Percentiles rank a stretch among this genome's conserved stretches.
phyloP scores from a whole-genome alignment of 257 asterid species.

The Gentiana macrophylla region DNA sequence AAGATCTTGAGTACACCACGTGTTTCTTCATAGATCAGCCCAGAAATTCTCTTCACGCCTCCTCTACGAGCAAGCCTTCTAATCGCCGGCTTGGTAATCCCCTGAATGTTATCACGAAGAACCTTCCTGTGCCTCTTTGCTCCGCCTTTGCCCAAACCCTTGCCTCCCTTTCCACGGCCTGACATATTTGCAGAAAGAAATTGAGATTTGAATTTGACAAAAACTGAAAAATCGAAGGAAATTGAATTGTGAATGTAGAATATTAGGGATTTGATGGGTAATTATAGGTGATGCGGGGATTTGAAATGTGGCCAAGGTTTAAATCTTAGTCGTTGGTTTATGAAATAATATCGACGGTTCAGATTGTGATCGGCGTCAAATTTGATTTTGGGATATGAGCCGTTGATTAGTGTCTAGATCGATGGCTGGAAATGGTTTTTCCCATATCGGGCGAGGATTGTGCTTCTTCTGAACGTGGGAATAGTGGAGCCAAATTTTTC shows the following conservation, averaged over 20 bases:
- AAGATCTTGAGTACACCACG: too few relatives aligned
- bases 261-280: not conserved
- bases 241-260: too few relatives aligned
- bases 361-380: not conserved
- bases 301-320: slow-evolving; percentile 3
- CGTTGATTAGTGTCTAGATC: not conserved
- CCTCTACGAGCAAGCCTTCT: too few relatives aligned
- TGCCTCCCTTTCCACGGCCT: slow-evolving; percentile 8
- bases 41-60: too few relatives aligned
- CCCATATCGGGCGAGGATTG: not conserved
- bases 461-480: not conserved
- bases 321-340: not conserved
- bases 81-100: too few relatives aligned
- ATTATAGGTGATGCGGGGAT: slow-evolving; percentile 1
- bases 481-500: too few relatives aligned
- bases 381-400: not conserved
- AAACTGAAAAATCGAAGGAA: too few relatives aligned
- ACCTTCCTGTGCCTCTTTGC: slow-evolving; percentile 37
- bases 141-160: slow-evolving; percentile 27
- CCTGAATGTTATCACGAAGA: slow-evolving; percentile 9
- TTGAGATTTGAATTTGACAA: not conserved
- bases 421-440: not conserved
- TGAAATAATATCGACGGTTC: not conserved
- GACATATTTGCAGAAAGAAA: slow-evolving; percentile 16
- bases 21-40: too few relatives aligned